These are phyloP conservation scores for Colletotrichum noveboracense DNA, from an alignment of 2,329 filamentous ascomycete species.

Conservation along the genomic window DNA sequence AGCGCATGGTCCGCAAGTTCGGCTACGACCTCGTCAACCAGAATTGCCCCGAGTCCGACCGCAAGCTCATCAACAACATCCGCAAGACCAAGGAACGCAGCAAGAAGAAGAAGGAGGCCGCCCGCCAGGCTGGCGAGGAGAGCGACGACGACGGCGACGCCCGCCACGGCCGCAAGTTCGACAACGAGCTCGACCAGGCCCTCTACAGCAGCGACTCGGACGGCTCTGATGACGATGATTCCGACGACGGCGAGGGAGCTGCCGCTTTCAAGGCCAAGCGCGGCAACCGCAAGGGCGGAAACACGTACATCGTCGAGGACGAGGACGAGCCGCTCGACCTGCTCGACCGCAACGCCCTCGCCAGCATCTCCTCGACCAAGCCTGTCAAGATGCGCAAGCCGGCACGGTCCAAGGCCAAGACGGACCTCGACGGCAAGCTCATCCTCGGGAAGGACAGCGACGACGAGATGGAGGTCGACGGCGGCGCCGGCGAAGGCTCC, in stretches of 20 bases:
- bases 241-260: constrained; percentile 55
- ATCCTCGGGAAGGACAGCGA: constrained; percentile 69
- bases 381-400: constrained; percentile 69
- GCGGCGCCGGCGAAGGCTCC: constrained; percentile 51
- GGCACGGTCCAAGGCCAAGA: constrained; percentile 69
- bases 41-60: constrained; percentile 83
- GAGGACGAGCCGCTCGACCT: constrained; percentile 95
- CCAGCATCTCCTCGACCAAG: constrained; percentile 91
- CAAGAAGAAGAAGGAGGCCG: constrained; percentile 85
- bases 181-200: constrained; percentile 95
- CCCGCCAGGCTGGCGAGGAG: constrained; percentile 60
- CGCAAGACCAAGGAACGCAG: constrained; percentile 91
- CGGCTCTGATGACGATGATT: constrained; percentile 65
- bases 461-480: constrained; percentile 69
- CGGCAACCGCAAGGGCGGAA: constrained; percentile 63
- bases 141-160: constrained; percentile 58
- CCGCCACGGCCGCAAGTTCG: constrained; percentile 69
- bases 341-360: constrained; percentile 85
- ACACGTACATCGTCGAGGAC: constrained; percentile 90
- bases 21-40: constrained; percentile 82
- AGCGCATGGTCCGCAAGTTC: constrained; percentile 91
- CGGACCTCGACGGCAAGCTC: constrained; percentile 80
- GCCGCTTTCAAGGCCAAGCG: constrained; percentile 47
- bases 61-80: constrained; percentile 91
- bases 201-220: constrained; percentile 82